A percentile compares a stretch with the other conserved stretches of the same genome.
Evolutionary conservation across 2,329 filamentous ascomycete species (phyloP).

Genomic region (Incumbomyces lentus): DNA sequence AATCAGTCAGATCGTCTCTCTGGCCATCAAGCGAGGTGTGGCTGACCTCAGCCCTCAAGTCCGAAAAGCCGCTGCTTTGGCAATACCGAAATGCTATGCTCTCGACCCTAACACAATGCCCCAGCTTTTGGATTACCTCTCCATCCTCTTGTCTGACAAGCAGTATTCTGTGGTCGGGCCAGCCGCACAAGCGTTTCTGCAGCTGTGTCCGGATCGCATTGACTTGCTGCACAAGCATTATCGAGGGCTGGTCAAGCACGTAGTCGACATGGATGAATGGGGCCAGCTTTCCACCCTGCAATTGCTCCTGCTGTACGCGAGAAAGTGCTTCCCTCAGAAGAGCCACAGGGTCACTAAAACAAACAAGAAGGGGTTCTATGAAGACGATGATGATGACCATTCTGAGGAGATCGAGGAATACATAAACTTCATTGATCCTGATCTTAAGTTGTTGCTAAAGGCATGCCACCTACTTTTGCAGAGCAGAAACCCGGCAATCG

Average conservation of each 20-base stretch:
- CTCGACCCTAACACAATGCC: conserved; percentile 78
- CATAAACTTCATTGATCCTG: conserved; percentile 59
- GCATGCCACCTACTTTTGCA: conserved; percentile 75
- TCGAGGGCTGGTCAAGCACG: conserved; percentile 69
- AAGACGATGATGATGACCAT: conserved; percentile 46
- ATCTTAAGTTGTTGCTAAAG: conserved; percentile 71
- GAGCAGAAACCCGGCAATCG: conserved; percentile 85
- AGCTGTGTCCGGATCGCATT: conserved; percentile 76
- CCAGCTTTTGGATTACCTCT: conserved; percentile 73
- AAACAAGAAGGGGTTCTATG: conserved; percentile 68
- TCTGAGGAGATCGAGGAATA: conserved; percentile 41
- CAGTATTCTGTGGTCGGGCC: conserved; percentile 96
- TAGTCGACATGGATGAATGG: conserved; percentile 99
- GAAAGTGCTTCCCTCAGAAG: conserved; percentile 73
- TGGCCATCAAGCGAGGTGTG: conserved; percentile 88
- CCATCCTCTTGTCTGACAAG: conserved; percentile 70
- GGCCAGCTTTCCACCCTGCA: conserved; percentile 75
- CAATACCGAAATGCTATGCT: conserved; percentile 91
- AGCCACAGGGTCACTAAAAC: conserved; percentile 48
- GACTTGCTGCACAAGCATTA: conserved; percentile 90
- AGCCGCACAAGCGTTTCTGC: conserved; percentile 77
- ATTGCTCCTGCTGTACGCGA: conserved; percentile 73
- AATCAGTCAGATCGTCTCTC: conserved; percentile 91
- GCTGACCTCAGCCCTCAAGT: conserved; percentile 93
- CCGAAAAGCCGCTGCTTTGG: conserved; percentile 80